Evolutionary conservation across 2,329 filamentous ascomycete species (phyloP).

Genomic region (Chrysoporthe deuterocubensis): DNA sequence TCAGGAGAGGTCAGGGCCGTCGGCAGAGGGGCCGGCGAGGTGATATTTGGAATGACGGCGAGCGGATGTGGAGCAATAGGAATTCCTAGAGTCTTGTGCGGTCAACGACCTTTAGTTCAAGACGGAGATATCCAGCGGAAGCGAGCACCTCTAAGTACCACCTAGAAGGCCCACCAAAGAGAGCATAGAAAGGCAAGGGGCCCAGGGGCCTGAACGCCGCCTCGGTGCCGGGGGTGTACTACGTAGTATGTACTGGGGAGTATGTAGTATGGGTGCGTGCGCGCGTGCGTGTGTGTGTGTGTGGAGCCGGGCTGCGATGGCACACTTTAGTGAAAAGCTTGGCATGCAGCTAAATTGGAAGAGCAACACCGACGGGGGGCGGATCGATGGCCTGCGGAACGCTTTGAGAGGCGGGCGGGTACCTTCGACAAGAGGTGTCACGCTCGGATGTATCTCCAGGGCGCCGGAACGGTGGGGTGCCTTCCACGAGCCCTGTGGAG

Average conservation of each 20-base stretch:
- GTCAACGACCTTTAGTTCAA: constrained; percentile 19
- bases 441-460: not conserved
- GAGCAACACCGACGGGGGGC: constrained; percentile 5
- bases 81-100: constrained; percentile 5
- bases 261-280: constrained; percentile 3
- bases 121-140: constrained; percentile 27
- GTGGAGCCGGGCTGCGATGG: constrained; percentile 26
- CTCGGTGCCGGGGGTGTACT: constrained; percentile 24
- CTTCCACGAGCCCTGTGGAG: not conserved
- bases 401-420: constrained; percentile 12
- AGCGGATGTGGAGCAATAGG: constrained; percentile 23
- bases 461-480: not conserved
- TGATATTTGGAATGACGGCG: constrained; percentile 26
- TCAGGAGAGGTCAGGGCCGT: constrained; percentile 11
- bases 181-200: constrained; percentile 19
- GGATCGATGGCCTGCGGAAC: constrained; percentile 23
- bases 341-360: constrained; percentile 25
- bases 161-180: constrained; percentile 18
- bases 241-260: too few relatives aligned
- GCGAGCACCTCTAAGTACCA: constrained; percentile 19
- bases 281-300: constrained; percentile 8
- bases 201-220: constrained; percentile 21
- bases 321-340: constrained; percentile 28
- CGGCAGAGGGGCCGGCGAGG: constrained; percentile 17
- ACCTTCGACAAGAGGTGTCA: not conserved